Evolutionary conservation across 139 green algal genomes (phyloP).

Genomic region (Haematococcus sp.): DNA sequence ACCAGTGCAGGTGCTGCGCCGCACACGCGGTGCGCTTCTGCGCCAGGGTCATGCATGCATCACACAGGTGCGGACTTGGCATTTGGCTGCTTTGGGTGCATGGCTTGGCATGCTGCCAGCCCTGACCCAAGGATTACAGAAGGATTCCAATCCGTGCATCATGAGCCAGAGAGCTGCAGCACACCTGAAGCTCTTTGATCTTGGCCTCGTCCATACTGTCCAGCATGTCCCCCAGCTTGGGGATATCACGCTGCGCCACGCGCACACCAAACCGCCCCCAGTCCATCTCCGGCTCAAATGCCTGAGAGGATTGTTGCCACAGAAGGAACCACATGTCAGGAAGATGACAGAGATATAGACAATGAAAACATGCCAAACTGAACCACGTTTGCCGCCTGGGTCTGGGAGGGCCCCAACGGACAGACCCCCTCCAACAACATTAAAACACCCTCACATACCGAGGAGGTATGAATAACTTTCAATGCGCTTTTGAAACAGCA

Average conservation of each 20-base stretch:
- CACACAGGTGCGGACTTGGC: too few relatives aligned
- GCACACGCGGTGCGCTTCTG: constrained; percentile 24
- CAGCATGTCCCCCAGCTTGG: constrained; percentile 16
- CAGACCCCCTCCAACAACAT: too few relatives aligned
- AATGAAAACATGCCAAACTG: too few relatives aligned
- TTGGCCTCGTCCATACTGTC: background rate
- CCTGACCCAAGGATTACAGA: too few relatives aligned
- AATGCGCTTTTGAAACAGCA: too few relatives aligned
- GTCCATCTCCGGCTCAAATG: constrained; percentile 46
- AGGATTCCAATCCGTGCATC: background rate
- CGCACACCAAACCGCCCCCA: constrained; percentile 28
- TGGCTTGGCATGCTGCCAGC: background rate
- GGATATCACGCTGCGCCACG: constrained; percentile 21
- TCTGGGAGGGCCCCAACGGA: too few relatives aligned
- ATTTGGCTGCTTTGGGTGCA: too few relatives aligned
- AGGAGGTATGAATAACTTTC: too few relatives aligned
- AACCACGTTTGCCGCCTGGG: too few relatives aligned
- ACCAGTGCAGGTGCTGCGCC: constrained; percentile 48
- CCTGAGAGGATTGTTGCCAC: background rate
- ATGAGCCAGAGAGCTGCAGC: background rate
- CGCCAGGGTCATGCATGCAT: background rate
- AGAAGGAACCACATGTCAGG: too few relatives aligned
- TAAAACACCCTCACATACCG: too few relatives aligned
- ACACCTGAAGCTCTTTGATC: constrained; percentile 8
- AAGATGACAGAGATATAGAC: too few relatives aligned